Percentiles rank a stretch among this genome's conserved stretches.
Conservation (phyloP, 306 rosid genomes). For the Cyclanthera cordifolia region DNA sequence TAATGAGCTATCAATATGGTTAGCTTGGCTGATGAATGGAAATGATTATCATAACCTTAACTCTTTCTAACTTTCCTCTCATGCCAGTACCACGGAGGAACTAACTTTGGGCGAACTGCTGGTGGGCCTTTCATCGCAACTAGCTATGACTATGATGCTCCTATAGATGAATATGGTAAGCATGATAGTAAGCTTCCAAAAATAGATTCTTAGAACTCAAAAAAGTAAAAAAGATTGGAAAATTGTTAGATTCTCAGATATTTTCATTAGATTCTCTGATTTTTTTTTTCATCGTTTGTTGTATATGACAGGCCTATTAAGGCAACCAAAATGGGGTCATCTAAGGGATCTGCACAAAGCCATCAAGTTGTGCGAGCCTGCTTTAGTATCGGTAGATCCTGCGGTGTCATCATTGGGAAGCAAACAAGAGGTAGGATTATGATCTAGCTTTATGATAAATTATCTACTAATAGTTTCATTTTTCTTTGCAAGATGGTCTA, state of each 20-base stretch:
- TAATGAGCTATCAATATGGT: background rate
- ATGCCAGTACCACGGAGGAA: conserved; percentile 90
- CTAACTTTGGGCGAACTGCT: conserved; percentile 84
- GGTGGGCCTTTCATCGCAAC: conserved; percentile 87
- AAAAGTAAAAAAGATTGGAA: background rate
- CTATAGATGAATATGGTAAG: conserved; percentile 84
- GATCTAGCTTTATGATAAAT: conserved; percentile 12
- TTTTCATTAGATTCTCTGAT: background rate
- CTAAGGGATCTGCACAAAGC: conserved; percentile 73
- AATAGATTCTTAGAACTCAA: background rate
- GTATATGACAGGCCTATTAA: conserved; percentile 42
- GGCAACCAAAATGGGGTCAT: conserved; percentile 95
- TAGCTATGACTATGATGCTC: conserved; percentile 91
- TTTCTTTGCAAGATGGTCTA: background rate
- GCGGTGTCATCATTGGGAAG: conserved; percentile 50
- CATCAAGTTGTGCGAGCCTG: conserved; percentile 61
- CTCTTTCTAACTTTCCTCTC: conserved; percentile 1
- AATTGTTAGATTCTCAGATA: background rate
- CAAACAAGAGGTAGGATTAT: conserved; percentile 47
- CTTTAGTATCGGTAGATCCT: conserved; percentile 60
- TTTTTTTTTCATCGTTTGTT: conserved; percentile 12
- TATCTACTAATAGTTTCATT: background rate
- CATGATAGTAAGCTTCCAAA: background rate
- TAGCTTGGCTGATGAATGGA: background rate
- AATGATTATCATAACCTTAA: background rate